A percentile compares a stretch with the other conserved stretches of the same genome.
Conservation (phyloP, 164 flowering plant genomes). For the Nymphaea thermarum region DNA sequence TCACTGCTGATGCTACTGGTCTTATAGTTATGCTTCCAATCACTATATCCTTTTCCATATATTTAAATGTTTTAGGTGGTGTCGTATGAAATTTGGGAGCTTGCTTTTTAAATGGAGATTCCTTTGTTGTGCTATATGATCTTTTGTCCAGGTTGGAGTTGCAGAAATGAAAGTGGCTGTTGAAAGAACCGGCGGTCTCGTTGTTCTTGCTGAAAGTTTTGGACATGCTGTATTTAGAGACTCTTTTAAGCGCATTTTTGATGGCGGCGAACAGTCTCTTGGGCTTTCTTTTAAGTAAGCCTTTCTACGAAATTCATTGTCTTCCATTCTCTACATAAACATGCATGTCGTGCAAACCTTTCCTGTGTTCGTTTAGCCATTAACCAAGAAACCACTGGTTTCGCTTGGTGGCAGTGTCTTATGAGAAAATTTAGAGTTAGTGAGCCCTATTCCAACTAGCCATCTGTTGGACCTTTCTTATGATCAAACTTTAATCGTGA, state of each 20-base stretch:
- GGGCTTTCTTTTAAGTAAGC: slow-evolving; percentile 80
- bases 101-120: neutral
- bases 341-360: no score
- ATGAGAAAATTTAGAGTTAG: no score
- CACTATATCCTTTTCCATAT: neutral
- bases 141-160: slow-evolving; percentile 64
- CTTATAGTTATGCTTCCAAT: no score
- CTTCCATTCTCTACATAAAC: neutral
- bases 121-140: neutral
- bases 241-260: slow-evolving; percentile 87
- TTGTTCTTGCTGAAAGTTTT: slow-evolving; percentile 92
- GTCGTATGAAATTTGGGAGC: neutral
- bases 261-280: slow-evolving; percentile 81
- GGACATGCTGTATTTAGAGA: slow-evolving; percentile 93
- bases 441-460: no score
- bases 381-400: no score
- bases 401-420: no score
- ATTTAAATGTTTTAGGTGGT: neutral
- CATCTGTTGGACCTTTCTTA: no score
- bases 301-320: neutral
- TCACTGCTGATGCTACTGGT: no score
- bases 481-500: no score
- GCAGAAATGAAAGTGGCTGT: slow-evolving; percentile 95
- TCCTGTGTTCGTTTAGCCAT: no score
- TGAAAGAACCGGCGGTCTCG: slow-evolving; percentile 94